These are phyloP conservation scores for Suhomyces taliae DNA, from an alignment of 1,139 yeast species.

Conservation along the genomic window DNA sequence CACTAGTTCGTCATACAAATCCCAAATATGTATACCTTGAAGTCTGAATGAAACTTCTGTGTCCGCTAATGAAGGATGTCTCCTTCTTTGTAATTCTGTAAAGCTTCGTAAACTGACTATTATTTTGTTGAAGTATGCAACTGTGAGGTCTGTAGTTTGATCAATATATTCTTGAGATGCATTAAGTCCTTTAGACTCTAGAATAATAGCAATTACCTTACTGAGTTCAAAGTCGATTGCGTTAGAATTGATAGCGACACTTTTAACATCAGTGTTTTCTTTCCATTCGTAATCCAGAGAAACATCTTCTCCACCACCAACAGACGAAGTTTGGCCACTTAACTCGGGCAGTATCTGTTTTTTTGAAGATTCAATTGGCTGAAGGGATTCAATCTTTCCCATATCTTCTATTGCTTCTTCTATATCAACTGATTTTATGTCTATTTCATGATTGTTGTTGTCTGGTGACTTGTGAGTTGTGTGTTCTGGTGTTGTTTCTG, in stretches of 20 bases:
- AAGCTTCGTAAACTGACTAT: constrained; percentile 50
- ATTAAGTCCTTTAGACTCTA: constrained; percentile 37
- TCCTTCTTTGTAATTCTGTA: constrained; percentile 69
- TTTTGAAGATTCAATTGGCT: background rate
- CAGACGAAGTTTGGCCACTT: background rate
- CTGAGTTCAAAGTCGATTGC: constrained; percentile 40
- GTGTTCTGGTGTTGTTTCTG: too few relatives aligned
- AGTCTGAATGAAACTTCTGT: constrained; percentile 49
- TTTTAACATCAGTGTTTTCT: background rate
- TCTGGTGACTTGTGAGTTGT: background rate
- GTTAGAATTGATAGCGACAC: constrained; percentile 7
- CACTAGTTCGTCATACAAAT: constrained; percentile 44
- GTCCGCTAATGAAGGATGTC: constrained; percentile 59
- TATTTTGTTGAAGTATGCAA: constrained; percentile 50
- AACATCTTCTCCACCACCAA: constrained; percentile 2
- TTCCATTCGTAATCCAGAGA: constrained; percentile 3
- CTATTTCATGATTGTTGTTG: constrained; percentile 1
- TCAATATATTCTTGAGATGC: constrained; percentile 47
- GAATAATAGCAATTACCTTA: constrained; percentile 32
- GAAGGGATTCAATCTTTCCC: constrained; percentile 3
- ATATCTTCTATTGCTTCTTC: constrained; percentile 8
- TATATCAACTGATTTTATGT: constrained; percentile 5
- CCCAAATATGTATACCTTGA: constrained; percentile 44
- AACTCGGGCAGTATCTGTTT: constrained; percentile 1
- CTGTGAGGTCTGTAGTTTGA: constrained; percentile 48